Percentiles rank a stretch among this genome's conserved stretches.
These are phyloP conservation scores for Cryptococcus floricola DNA, from an alignment of 1,284 basidiomycete genomes.

Conservation along the genomic window DNA sequence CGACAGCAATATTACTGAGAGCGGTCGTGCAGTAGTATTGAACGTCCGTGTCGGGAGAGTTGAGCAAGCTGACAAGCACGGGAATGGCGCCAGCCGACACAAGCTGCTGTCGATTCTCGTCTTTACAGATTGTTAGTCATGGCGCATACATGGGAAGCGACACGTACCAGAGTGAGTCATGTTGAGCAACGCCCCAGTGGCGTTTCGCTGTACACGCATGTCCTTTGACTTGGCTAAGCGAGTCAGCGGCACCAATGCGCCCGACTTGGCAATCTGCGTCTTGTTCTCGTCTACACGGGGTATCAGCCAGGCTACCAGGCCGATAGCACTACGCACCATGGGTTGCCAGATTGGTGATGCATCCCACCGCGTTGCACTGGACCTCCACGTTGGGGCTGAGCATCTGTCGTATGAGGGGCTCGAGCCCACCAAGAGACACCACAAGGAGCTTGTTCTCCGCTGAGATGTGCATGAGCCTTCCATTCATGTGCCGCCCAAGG, in stretches of 20 bases:
- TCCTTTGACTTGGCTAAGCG: constrained; percentile 96
- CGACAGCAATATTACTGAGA: constrained; percentile 95
- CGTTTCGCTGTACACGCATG: constrained; percentile 98
- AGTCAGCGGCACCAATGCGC: constrained; percentile 93
- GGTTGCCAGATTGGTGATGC: constrained; percentile 97
- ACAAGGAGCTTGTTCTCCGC: constrained; percentile 99
- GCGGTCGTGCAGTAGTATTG: constrained; percentile 99
- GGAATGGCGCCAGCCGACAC: constrained; percentile 98
- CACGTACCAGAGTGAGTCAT: constrained; percentile 94
- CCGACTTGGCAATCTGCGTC: constrained; percentile 99
- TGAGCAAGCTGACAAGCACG: constrained; percentile 89
- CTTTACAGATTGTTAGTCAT: constrained; percentile 49
- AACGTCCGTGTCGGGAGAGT: constrained; percentile 97
- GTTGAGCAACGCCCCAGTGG: constrained; percentile 94
- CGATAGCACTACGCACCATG: constrained; percentile 61
- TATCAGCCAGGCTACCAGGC: constrained; percentile 6
- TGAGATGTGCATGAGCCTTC: constrained; percentile 43
- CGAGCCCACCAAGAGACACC: constrained; percentile 94
- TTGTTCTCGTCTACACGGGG: constrained; percentile 83
- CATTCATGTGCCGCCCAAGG: neutral
- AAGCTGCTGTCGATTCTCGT: constrained; percentile 97
- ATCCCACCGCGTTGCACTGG: constrained; percentile 99
- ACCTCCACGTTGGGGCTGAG: constrained; percentile 98
- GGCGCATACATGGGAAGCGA: neutral
- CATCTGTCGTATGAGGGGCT: constrained; percentile 98